phyloP scores from a whole-genome alignment of 345 rosid species.

The Citrus mangshanensis region DNA sequence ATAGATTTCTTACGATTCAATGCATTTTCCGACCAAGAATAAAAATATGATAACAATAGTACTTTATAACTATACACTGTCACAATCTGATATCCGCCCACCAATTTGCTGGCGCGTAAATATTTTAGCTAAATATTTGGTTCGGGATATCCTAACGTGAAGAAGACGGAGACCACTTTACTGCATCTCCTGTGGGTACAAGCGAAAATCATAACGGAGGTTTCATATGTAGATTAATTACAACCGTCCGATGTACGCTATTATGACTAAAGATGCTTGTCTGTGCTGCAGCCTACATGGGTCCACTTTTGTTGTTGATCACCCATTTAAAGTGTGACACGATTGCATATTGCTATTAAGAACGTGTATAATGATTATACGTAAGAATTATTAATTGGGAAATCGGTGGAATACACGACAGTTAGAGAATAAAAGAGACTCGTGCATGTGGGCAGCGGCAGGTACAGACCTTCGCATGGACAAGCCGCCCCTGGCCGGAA shows the following conservation, averaged over 20 bases:
- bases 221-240: neutral
- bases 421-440: neutral
- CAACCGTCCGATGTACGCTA: too few relatives aligned
- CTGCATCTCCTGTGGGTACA: neutral
- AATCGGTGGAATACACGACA: neutral
- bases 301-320: neutral
- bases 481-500: neutral
- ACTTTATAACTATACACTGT: neutral
- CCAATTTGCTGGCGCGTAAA: slow-evolving; percentile 9
- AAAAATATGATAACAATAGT: neutral
- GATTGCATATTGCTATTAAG: neutral
- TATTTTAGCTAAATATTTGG: slow-evolving; percentile 7
- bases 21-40: neutral
- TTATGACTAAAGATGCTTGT: neutral
- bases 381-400: neutral
- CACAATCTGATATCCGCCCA: slow-evolving; percentile 3
- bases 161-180: neutral
- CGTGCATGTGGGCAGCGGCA: neutral
- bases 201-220: neutral
- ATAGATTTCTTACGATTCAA: neutral
- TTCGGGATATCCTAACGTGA: neutral
- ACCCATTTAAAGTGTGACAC: neutral
- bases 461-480: neutral
- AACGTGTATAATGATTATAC: neutral
- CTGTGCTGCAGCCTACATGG: too few relatives aligned